These are phyloP conservation scores for Botrytis deweyae DNA, from an alignment of 2,329 filamentous ascomycete species.

Conservation along the genomic window DNA sequence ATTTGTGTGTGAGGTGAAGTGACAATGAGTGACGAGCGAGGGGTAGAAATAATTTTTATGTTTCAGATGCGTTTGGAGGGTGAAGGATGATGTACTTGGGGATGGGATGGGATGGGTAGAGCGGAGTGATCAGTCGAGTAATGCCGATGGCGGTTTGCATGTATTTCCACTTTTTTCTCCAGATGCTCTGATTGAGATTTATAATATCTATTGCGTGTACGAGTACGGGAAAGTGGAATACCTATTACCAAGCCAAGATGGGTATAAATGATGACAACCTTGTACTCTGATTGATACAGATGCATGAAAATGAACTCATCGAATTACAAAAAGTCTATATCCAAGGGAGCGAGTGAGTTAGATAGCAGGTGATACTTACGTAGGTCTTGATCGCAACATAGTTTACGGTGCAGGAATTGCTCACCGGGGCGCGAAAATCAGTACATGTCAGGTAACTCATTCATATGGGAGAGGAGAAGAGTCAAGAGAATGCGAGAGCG, in stretches of 20 bases:
- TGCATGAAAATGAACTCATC: too few species aligned
- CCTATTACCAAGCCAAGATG: neutral
- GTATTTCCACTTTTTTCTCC: constrained; percentile 14
- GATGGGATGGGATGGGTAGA: neutral
- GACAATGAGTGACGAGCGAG: neutral
- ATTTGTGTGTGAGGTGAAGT: neutral
- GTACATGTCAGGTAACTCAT: neutral
- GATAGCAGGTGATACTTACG: neutral
- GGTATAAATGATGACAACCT: too few species aligned
- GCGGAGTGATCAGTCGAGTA: neutral
- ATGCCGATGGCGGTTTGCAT: neutral
- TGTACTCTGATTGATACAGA: too few species aligned
- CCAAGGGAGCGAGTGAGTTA: too few species aligned
- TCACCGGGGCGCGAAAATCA: neutral
- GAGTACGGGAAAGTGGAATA: neutral
- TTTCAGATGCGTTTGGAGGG: neutral
- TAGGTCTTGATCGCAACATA: neutral
- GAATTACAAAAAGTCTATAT: neutral
- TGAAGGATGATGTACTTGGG: neutral
- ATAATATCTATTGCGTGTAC: neutral
- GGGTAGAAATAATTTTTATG: neutral
- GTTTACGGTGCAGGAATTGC: neutral
- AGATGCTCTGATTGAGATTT: neutral
- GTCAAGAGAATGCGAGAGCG: neutral
- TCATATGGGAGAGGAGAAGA: neutral